Evolutionary conservation across 1,139 yeast genomes (phyloP), one percentile per base, ranked within the genome.

Genomic region (Geotrichum australiense): DNA sequence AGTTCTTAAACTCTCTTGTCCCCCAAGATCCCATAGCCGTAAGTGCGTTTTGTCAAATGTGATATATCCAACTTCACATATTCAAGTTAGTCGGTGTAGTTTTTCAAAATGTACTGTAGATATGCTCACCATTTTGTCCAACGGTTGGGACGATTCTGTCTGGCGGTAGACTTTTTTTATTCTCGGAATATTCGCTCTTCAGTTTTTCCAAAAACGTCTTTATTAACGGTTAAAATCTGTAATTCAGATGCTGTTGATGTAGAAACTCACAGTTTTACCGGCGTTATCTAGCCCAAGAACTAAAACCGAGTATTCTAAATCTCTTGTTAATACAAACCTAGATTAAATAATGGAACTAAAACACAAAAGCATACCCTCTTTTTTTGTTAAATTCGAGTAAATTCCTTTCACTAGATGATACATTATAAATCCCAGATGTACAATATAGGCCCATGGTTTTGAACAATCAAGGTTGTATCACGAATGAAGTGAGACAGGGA

Each of bases 1-100:
- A 28, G 77, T 69, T 38, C 97, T 70, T 40, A 91, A 66, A 20
- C 84, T 71, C 56, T 78, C 80, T 61, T 91, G 97, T 4, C 98
- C 98, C 6, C 97, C 97, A 32, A 91, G 77, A 62, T 91, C 98
- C 97, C 97, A 91, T 53, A 91, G 76, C 57, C 87, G 85, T 45
- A 91, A 66, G 46, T 73, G 69, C 41, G 74, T 70, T 41, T 74
- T 73, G 47, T 73, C 70, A 47, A 77, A 64, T 28, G 69, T 68
- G 45, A 76, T 66, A 49, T 72, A 61, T 50, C 81, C 72, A 51
- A 76, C 73, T 45, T 10, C 7, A 15, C 23, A 24, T 12, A 15
- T 18, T 5, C 16, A 2, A 23, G 32, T 11, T 30, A 24, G 24
- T 21, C 27, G 7, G 5, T n/a, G n/a, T n/a, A n/a, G n/a, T 18